Conservation (phyloP, 2,329 filamentous ascomycete species). For the Stagonosporopsis tanaceti region DNA sequence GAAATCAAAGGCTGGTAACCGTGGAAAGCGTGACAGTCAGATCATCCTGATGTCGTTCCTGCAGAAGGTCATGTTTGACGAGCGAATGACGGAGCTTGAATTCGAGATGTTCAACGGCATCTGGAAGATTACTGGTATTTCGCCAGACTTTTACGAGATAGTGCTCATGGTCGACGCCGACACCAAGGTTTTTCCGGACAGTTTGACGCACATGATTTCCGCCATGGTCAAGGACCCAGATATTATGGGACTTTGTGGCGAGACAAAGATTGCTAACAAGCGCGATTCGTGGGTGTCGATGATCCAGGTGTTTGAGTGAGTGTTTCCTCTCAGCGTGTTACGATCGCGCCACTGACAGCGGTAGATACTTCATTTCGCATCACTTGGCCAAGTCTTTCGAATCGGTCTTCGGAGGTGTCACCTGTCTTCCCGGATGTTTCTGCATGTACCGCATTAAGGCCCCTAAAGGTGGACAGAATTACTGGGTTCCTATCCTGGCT, state of each 20-base stretch:
- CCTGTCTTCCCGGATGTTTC: constrained; percentile 97
- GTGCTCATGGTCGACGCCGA: constrained; percentile 99
- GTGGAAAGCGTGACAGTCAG: constrained; percentile 98
- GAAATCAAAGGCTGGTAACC: constrained; percentile 90
- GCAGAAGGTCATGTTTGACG: constrained; percentile 99
- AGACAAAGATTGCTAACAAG: constrained; percentile 99
- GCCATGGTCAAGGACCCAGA: constrained; percentile 99
- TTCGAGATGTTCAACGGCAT: constrained; percentile 99
- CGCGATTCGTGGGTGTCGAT: constrained; percentile 92
- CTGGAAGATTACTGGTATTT: constrained; percentile 98
- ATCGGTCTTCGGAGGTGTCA: constrained; percentile 98
- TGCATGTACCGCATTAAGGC: constrained; percentile 99
- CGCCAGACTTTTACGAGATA: constrained; percentile 96
- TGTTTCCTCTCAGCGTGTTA: constrained; percentile 26
- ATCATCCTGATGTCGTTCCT: constrained; percentile 99
- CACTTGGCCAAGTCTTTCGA: constrained; percentile 97
- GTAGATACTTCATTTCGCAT: constrained; percentile 92
- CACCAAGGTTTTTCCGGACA: constrained; percentile 98
- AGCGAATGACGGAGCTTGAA: constrained; percentile 98
- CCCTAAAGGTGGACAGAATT: constrained; percentile 97
- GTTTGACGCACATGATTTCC: constrained; percentile 96
- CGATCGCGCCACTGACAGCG: constrained; percentile 37
- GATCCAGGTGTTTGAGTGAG: constrained; percentile 94
- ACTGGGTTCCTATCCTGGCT: constrained; percentile 98
- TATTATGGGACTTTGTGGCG: constrained; percentile 98